Evolutionary conservation across 257 asterid genomes (phyloP).

Genomic region (Jacaranda copaia): DNA sequence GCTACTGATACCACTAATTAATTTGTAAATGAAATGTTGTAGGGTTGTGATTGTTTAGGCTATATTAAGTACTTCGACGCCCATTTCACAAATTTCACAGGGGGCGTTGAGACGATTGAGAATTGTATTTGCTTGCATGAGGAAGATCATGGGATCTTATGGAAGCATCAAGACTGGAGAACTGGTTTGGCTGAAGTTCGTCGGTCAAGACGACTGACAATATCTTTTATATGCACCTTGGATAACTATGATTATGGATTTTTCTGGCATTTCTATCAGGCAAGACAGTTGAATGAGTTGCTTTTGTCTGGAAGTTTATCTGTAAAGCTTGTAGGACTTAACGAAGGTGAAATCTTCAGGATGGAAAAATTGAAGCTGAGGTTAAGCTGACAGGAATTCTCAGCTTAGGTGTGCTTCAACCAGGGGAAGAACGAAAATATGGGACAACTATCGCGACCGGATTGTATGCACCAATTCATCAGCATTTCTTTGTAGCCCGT

Average conservation of each 20-base stretch:
- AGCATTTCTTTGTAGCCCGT: constrained; percentile 97
- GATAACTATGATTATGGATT: constrained; percentile 97
- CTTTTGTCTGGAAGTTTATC: too few relatives aligned
- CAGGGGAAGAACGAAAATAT: constrained; percentile 85
- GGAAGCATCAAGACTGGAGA: constrained; percentile 99
- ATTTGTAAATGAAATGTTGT: too few relatives aligned
- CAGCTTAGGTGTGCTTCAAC: constrained; percentile 91
- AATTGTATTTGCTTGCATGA: constrained; percentile 98
- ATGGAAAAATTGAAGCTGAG: constrained; percentile 99
- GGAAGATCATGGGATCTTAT: constrained; percentile 93
- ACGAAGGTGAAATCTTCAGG: constrained; percentile 49
- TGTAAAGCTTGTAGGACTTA: too few relatives aligned
- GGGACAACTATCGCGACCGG: constrained; percentile 97
- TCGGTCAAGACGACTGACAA: constrained; percentile 94
- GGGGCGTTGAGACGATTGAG: constrained; percentile 94
- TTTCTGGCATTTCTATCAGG: constrained; percentile 99
- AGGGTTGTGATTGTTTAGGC: constrained; percentile 99
- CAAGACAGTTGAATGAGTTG: constrained; percentile 37
- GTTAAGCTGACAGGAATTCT: constrained; percentile 98
- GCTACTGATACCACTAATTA: too few relatives aligned
- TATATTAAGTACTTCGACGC: constrained; percentile 89
- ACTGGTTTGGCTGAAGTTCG: constrained; percentile 94
- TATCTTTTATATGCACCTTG: constrained; percentile 91
- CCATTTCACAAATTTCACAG: constrained; percentile 85
- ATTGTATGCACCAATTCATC: constrained; percentile 96